Evolutionary conservation across 2,329 filamentous ascomycete species (phyloP).

Genomic region (Chaetomiaceae sp.): DNA sequence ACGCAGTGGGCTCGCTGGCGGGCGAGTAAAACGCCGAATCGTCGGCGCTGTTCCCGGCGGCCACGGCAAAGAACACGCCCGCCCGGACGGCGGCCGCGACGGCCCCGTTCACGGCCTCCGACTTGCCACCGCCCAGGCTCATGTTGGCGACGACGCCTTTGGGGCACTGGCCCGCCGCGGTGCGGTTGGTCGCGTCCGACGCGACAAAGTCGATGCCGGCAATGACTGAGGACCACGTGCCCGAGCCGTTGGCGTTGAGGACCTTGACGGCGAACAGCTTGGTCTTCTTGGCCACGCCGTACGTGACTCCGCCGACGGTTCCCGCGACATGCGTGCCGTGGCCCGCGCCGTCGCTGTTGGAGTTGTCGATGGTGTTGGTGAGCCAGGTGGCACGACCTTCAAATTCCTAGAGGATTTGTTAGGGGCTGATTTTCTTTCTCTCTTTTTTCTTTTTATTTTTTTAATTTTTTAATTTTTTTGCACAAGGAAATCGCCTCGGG

Average conservation of each 20-base stretch:
- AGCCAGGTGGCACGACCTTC: conserved; percentile 39
- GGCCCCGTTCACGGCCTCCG: conserved; percentile 47
- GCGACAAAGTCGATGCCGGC: conserved; percentile 42
- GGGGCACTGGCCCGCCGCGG: conserved; percentile 30
- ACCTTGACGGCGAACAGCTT: conserved; percentile 43
- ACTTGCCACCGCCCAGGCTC: conserved; percentile 48
- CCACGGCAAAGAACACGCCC: conserved; percentile 51
- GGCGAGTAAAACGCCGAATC: conserved; percentile 43
- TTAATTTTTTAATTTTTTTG: too few species aligned
- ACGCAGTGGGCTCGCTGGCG: conserved; percentile 43
- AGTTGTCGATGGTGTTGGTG: conserved; percentile 35
- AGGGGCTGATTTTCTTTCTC: too few species aligned
- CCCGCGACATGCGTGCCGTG: conserved; percentile 47
- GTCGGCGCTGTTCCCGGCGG: conserved; percentile 47
- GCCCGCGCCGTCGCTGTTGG: conserved; percentile 39
- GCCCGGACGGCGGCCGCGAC: conserved; percentile 42
- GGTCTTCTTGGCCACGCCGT: conserved; percentile 44
- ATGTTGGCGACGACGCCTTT: conserved; percentile 51
- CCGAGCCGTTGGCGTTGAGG: conserved; percentile 35
- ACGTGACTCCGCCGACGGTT: conserved; percentile 40
- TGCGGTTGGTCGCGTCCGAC: conserved; percentile 32
- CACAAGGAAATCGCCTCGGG: background rate
- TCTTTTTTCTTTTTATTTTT: too few species aligned
- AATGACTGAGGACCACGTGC: conserved; percentile 38
- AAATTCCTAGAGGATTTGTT: conserved; percentile 31